Conservation (phyloP, 176 grass and related monocot genomes). For the Lolium perenne region DNA sequence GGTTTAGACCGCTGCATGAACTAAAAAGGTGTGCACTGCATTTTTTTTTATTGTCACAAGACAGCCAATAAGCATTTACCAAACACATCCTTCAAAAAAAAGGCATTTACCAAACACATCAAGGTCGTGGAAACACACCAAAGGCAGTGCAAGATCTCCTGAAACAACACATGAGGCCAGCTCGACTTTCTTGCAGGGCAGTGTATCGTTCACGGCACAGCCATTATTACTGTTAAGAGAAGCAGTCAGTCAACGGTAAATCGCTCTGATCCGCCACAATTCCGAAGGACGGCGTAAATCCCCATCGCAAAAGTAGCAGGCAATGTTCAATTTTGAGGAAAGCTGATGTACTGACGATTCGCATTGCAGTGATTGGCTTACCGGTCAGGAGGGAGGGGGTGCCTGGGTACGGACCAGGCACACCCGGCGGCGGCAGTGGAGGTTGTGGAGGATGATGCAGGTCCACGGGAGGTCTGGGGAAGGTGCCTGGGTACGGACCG, state of each 20-base stretch:
- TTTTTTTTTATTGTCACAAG: slow-evolving; percentile 28
- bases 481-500: not conserved
- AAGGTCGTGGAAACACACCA: slow-evolving; percentile 32
- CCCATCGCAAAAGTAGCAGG: not conserved
- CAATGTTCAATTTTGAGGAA: not conserved
- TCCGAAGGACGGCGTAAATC: not conserved
- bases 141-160: slow-evolving; percentile 28
- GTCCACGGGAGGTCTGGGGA: slow-evolving; percentile 11
- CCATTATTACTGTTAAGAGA: slow-evolving; percentile 51
- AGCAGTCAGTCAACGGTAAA: slow-evolving; percentile 6
- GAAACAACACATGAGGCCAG: slow-evolving; percentile 42
- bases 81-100: too few relatives aligned
- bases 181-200: slow-evolving; percentile 28
- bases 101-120: slow-evolving; percentile 35
- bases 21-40: not conserved
- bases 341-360: not conserved
- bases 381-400: not conserved
- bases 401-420: slow-evolving; percentile 18
- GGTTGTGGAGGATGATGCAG: not conserved
- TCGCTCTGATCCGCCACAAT: not conserved
- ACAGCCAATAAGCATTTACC: slow-evolving; percentile 7
- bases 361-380: not conserved
- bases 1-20: slow-evolving; percentile 5
- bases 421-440: slow-evolving; percentile 3
- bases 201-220: slow-evolving; percentile 35